Evolutionary conservation across 139 green algal species (phyloP), one percentile per base, ranked within the genome.

Genomic region (Tetradesmus obliquus): DNA sequence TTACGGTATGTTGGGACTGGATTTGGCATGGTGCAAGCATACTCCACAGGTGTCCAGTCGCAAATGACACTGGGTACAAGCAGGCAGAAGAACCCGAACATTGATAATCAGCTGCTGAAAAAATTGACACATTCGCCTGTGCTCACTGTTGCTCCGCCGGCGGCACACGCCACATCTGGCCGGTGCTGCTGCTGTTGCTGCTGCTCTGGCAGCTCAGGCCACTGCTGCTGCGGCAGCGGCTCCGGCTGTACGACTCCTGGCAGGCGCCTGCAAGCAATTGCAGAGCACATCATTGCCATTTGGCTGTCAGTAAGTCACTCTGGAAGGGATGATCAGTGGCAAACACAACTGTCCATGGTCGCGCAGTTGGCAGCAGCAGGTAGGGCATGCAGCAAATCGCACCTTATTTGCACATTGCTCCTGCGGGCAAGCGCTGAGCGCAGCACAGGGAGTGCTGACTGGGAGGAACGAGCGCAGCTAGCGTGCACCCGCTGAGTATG

Each of bases 131-230:
- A 76, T 20, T 20, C 79, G 19, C 7, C 0, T 55, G 6, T 58
- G 74, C 87, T 86, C 58, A 91, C 87, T 24, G 87, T 72, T 91
- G 87, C 87, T 45, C 87, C 87, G 32, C 87, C 87, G 22, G 87
- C 87, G 15, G 74, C 87, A 66, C 87, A 91, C 19, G 85, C 86
- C 5, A 91, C 20, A 86, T 84, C 72, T 76, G 74, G 74, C 20
- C 87, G 74, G 20, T 91, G 51, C n/a, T 91, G 87, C 72, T 84
- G 74, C 32, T 85, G 66, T 45, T 85, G 74, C 74, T 22, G 55
- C 20, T 20, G 84, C 32, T 79, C 84, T 10, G 62, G 32, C 54
- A 82, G 66, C 85, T 76, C 20, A 32, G 84, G 66, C 85, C 15
- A n/a, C 19, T 89, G 66, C 53, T 81, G 85, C 62, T 82, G 76